A percentile compares a stretch with the other conserved stretches of the same genome.
These are phyloP conservation scores for Xylaria arbuscula DNA, from an alignment of 2,329 filamentous ascomycete genomes.

Conservation along the genomic window DNA sequence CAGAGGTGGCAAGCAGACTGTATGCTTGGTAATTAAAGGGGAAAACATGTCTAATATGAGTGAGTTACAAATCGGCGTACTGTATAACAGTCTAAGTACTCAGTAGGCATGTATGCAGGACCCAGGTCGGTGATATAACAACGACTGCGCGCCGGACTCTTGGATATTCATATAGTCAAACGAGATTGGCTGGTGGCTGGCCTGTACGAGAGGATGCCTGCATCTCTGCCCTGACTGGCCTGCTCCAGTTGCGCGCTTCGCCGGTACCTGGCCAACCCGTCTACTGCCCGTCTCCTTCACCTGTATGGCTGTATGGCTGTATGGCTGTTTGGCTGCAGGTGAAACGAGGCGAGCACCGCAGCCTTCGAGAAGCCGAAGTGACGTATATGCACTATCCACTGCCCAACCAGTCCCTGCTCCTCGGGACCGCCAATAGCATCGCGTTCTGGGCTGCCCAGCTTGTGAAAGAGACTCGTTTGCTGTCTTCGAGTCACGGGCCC, in stretches of 20 bases:
- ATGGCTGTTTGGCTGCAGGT: slow-evolving; percentile 18
- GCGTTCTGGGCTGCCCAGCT: slow-evolving; percentile 6
- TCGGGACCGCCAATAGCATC: neutral
- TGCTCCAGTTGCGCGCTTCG: slow-evolving; percentile 11
- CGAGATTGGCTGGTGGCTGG: slow-evolving; percentile 3
- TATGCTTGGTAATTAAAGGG: neutral
- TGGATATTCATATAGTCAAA: neutral
- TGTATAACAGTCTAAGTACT: neutral
- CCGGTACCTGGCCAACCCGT: neutral
- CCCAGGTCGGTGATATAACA: slow-evolving; percentile 4
- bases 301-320: slow-evolving; percentile 24
- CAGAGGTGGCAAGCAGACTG: neutral
- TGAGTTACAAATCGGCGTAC: neutral
- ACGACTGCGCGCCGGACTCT: neutral
- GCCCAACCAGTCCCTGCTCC: neutral
- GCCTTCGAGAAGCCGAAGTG: slow-evolving; percentile 12
- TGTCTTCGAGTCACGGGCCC: slow-evolving; percentile 11
- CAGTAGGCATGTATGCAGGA: neutral
- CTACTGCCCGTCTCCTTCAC: slow-evolving; percentile 9
- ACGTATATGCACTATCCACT: slow-evolving; percentile 12
- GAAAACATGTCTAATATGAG: no score
- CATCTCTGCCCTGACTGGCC: slow-evolving; percentile 13
- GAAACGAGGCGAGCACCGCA: slow-evolving; percentile 25
- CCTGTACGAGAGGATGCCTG: slow-evolving; percentile 7
- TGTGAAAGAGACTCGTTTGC: slow-evolving; percentile 1